A percentile compares a stretch with the other conserved stretches of the same genome.
phyloP scores from a whole-genome alignment of 2,329 filamentous ascomycete species.

The Aspergillus sergii region DNA sequence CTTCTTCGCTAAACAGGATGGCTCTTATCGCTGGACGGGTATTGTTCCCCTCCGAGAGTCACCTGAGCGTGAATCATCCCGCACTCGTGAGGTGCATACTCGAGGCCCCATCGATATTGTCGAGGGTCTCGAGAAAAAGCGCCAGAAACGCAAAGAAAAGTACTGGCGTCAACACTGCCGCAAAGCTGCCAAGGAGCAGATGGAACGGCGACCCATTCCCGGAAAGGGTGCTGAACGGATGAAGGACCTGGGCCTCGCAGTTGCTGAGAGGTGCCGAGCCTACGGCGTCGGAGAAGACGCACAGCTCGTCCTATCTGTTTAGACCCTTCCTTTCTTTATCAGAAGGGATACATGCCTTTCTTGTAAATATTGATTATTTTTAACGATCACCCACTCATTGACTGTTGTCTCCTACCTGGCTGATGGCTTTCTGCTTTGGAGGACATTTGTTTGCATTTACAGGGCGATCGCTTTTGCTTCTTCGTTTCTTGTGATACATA shows the following conservation, averaged over 20 bases:
- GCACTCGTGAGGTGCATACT: slow-evolving; percentile 63
- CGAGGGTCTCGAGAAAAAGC: slow-evolving; percentile 92
- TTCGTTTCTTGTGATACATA: slow-evolving; percentile 21
- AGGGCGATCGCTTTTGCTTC: slow-evolving; percentile 23
- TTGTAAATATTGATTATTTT: slow-evolving; percentile 32
- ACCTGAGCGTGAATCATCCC: slow-evolving; percentile 37
- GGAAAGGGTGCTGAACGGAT: slow-evolving; percentile 92
- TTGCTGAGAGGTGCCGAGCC: slow-evolving; percentile 78
- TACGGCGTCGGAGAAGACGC: slow-evolving; percentile 56
- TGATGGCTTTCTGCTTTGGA: slow-evolving; percentile 15
- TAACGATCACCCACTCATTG: slow-evolving; percentile 21
- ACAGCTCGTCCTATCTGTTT: slow-evolving; percentile 74
- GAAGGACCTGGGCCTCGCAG: slow-evolving; percentile 85
- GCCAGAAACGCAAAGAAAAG: slow-evolving; percentile 90
- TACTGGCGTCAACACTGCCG: slow-evolving; percentile 87
- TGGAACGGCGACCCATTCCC: slow-evolving; percentile 66
- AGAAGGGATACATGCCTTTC: slow-evolving; percentile 22
- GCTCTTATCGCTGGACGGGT: slow-evolving; percentile 34
- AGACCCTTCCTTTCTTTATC: slow-evolving; percentile 19
- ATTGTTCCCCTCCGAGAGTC: slow-evolving; percentile 39
- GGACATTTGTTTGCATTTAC: slow-evolving; percentile 32
- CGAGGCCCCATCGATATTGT: slow-evolving; percentile 97
- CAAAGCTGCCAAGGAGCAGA: slow-evolving; percentile 70
- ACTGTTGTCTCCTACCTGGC: slow-evolving; percentile 8
- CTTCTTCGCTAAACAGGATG: slow-evolving; percentile 54